Base-by-base conservation (phyloP, 1,139 yeast genomes). In the Protomyces inundatus region DNA sequence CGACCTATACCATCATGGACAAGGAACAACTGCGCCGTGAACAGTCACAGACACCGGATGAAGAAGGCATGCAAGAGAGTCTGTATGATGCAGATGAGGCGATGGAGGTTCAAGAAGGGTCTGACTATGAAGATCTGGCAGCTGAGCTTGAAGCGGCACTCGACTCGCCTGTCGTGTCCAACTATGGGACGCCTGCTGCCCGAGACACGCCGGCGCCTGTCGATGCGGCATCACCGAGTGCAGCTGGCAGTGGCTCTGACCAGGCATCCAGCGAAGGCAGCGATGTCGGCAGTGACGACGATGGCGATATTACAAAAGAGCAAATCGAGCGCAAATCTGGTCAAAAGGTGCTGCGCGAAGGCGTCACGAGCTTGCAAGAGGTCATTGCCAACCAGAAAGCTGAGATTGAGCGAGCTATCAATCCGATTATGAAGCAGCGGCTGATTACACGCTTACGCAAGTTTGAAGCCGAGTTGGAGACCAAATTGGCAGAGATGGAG, bases 371-470 rank as follows among this genome's bases (percentile, higher is more conserved):
- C 72, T 79, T 95, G 68, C 91, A 88, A 71, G 77, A 83, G 52
- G 91, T 93, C 0, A 88, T 95, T 64, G 84, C 82, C 62, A 85
- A 85, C 70, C 93, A 91, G 71, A 84, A 84, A 72, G 81, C 81
- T 62, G 93, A 89, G 70, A 82, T 90, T 58, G 83, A 81, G 16
- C 86, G 86, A 65, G 91, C 95, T 1, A 84, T 91, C 16, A 90
- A 90, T 73, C 91, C 91, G 70, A 87, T 93, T 78, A 81, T 93
- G 84, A 85, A 87, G 73, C 88, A 87, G 76, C 86, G 97, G 76
- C 88, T 90, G 73, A 82, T 87, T 71, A 95, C 88, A 69, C 90
- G 89, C 64, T 87, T 90, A 66, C 82, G 82, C 66, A 86, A 91
- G 66, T 81, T 95, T 70, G 87, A 85, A 74, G 85, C 86, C 60